Evolutionary conservation across 2,329 filamentous ascomycete genomes (phyloP).

Genomic region (Didymella sp.): DNA sequence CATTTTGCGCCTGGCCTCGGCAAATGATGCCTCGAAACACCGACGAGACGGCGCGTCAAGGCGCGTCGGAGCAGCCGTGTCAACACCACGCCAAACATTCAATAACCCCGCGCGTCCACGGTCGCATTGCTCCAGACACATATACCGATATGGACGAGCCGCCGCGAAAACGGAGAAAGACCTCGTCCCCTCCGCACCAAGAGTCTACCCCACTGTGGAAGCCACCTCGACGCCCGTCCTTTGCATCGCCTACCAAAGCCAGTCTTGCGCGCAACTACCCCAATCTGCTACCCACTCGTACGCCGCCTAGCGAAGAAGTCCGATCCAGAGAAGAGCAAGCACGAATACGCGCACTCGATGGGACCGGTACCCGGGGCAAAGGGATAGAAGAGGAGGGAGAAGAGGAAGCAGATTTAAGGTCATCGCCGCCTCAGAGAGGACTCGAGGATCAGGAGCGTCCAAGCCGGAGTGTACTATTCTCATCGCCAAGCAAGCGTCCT

Average conservation of each 20-base stretch:
- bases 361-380: constrained; percentile 3
- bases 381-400: constrained; percentile 4
- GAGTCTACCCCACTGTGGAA: constrained; percentile 39
- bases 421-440: constrained; percentile 28
- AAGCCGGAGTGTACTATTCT: constrained; percentile 36
- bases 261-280: constrained; percentile 51
- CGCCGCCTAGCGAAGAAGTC: background rate
- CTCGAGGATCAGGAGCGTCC: constrained; percentile 30
- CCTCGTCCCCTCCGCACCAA: constrained; percentile 36
- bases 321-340: background rate
- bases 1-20: constrained; percentile 44
- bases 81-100: constrained; percentile 12
- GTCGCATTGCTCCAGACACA: background rate
- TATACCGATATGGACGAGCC: constrained; percentile 40
- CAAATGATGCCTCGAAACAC: constrained; percentile 23
- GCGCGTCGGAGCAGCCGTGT: constrained; percentile 32
- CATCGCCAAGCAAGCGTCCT: constrained; percentile 44
- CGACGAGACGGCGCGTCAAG: constrained; percentile 36
- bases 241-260: constrained; percentile 51
- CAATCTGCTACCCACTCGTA: constrained; percentile 34
- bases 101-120: background rate
- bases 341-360: constrained; percentile 13
- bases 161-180: constrained; percentile 46
- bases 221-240: constrained; percentile 46
- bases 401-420: constrained; percentile 30